Evolutionary conservation across 768 basidiomycete genomes (phyloP).

Genomic region (Hortiboletus campestris): DNA sequence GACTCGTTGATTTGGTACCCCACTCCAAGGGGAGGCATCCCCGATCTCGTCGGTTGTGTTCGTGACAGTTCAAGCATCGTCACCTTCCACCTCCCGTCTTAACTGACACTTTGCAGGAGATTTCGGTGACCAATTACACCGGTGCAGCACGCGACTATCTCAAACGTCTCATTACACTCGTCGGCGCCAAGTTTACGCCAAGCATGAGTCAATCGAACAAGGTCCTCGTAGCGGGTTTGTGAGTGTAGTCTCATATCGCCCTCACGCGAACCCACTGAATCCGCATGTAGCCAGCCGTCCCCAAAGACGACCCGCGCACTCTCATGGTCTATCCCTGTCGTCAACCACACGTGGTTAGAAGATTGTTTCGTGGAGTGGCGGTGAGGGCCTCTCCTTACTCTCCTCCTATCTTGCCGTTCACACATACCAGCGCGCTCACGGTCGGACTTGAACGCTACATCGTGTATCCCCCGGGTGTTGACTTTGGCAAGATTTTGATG

Average conservation of each 20-base stretch:
- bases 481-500: constrained; percentile 51
- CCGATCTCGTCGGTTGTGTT: constrained; percentile 61
- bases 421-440: constrained; percentile 43
- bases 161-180: constrained; percentile 70
- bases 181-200: constrained; percentile 81
- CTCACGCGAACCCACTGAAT: background rate
- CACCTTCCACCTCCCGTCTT: background rate
- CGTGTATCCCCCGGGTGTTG: constrained; percentile 62
- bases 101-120: constrained; percentile 44
- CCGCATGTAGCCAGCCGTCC: constrained; percentile 32
- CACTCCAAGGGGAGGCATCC: constrained; percentile 57
- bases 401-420: background rate
- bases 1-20: constrained; percentile 87
- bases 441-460: constrained; percentile 67
- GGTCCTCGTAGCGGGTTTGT: constrained; percentile 83
- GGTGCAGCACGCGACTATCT: constrained; percentile 86
- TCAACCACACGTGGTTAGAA: constrained; percentile 91
- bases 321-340: constrained; percentile 80
- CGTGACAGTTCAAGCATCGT: constrained; percentile 23
- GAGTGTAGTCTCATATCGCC: constrained; percentile 28
- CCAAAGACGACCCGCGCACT: constrained; percentile 71
- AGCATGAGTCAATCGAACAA: constrained; percentile 78
- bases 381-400: background rate
- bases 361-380: constrained; percentile 86
- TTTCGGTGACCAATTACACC: constrained; percentile 88